These are phyloP conservation scores for Colletotrichum sp. DNA, from an alignment of 2,329 filamentous ascomycete species.

Conservation along the genomic window DNA sequence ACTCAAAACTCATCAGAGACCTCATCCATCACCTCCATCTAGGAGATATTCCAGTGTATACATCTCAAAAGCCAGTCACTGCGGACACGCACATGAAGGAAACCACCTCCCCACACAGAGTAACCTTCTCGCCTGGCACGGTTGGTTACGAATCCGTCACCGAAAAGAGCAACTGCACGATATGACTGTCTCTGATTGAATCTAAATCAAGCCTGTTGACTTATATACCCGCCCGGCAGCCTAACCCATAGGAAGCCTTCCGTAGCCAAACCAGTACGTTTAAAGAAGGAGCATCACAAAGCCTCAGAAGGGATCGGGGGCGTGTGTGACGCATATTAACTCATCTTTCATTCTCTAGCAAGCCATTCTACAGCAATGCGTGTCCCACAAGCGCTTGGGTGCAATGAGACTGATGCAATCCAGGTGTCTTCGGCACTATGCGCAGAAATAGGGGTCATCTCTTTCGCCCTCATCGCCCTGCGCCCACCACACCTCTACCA, in stretches of 20 bases:
- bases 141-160: not conserved
- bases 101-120: not conserved
- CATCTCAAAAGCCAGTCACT: no score
- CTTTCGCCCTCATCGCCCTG: no score
- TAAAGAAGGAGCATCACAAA: not conserved
- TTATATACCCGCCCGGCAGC: not conserved
- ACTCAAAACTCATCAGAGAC: accelerated
- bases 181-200: no score
- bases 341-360: accelerated
- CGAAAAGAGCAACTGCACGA: not conserved
- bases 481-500: no score
- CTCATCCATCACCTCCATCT: not conserved
- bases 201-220: no score
- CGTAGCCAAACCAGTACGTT: not conserved
- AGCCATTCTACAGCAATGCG: not conserved
- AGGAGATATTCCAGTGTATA: not conserved
- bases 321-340: not conserved
- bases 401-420: no score
- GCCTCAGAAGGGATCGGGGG: not conserved
- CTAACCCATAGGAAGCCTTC: accelerated
- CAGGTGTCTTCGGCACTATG: not conserved
- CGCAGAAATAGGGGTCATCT: not conserved
- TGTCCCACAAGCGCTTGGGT: no score
- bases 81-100: not conserved
- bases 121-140: not conserved